Evolutionary conservation across 257 asterid species (phyloP).

Genomic region (Gentiana straminea): DNA sequence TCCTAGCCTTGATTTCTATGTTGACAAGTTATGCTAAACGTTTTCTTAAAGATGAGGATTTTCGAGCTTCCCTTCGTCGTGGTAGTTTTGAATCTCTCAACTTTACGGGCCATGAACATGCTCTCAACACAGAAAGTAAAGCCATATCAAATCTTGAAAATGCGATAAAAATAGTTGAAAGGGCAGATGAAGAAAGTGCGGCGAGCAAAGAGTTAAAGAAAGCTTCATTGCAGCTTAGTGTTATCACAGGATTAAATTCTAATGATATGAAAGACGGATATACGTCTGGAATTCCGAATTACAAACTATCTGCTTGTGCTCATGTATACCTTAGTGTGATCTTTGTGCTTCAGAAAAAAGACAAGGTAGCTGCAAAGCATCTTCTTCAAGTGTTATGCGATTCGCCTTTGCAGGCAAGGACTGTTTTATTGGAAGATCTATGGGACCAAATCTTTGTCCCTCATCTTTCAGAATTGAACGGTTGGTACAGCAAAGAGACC

Average conservation of each 20-base stretch:
- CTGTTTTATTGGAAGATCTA: conserved; percentile 40
- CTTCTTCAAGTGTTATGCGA: conserved; percentile 61
- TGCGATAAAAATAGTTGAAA: conserved; percentile 61
- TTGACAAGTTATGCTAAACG: conserved; percentile 36
- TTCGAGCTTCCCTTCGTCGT: conserved; percentile 52
- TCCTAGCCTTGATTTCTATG: conserved; percentile 64
- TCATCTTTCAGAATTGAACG: conserved; percentile 47
- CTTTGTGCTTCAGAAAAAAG: conserved; percentile 57
- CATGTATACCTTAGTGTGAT: conserved; percentile 74
- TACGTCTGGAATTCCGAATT: conserved; percentile 62
- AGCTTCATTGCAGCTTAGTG: conserved; percentile 77
- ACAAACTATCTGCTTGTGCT: conserved; percentile 76
- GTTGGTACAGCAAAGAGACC: conserved; percentile 47
- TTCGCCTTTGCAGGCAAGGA: conserved; percentile 64
- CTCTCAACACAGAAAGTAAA: conserved; percentile 32
- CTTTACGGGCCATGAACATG: conserved; percentile 25
- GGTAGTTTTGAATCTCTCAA: conserved; percentile 47
- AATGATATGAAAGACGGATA: conserved; percentile 38
- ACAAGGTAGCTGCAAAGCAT: conserved; percentile 55
- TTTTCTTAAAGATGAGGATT: conserved; percentile 50
- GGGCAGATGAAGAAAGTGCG: conserved; percentile 43
- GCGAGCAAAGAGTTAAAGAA: conserved; percentile 49
- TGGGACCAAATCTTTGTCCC: conserved; percentile 62
- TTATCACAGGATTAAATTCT: conserved; percentile 65
- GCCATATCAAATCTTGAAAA: conserved; percentile 56